Conservation (phyloP, 331 rosid species). For the Malus hybrid region DNA sequence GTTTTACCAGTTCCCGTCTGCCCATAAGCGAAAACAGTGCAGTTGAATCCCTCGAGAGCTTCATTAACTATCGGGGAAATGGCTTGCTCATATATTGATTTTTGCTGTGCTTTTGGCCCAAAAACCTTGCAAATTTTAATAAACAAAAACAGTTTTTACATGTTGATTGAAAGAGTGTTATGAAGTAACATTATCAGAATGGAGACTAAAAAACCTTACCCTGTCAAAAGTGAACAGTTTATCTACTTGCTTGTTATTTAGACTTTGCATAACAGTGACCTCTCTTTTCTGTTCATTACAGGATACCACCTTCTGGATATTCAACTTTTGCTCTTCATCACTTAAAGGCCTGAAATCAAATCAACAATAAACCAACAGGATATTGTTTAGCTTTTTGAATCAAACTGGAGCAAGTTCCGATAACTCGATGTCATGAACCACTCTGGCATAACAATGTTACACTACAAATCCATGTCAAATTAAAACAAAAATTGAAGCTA, state of each 20-base stretch:
- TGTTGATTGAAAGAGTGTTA: background rate
- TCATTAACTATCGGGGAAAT: constrained; percentile 83
- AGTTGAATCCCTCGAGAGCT: constrained; percentile 93
- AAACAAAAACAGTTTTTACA: background rate
- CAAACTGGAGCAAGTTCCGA: too few species aligned
- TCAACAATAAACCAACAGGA: background rate
- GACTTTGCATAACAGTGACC: constrained; percentile 66
- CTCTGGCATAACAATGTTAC: background rate
- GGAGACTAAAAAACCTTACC: constrained; percentile 30
- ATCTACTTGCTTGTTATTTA: constrained; percentile 83
- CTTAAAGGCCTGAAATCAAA: constrained; percentile 60
- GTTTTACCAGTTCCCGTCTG: constrained; percentile 99
- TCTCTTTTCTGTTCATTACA: constrained; percentile 82
- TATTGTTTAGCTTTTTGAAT: too few species aligned
- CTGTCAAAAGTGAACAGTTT: constrained; percentile 82
- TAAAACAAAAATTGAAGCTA: background rate
- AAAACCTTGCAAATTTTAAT: constrained; percentile 49
- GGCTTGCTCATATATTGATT: constrained; percentile 91
- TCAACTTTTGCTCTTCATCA: constrained; percentile 58
- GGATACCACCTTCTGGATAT: constrained; percentile 52
- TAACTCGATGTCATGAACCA: too few species aligned
- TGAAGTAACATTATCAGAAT: background rate
- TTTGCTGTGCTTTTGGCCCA: constrained; percentile 89
- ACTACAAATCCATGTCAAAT: too few species aligned
- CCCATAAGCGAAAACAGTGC: constrained; percentile 95